These are phyloP conservation scores for Bonia amplexicaulis DNA, from an alignment of 176 grass and related monocot genomes.

Conservation along the genomic window DNA sequence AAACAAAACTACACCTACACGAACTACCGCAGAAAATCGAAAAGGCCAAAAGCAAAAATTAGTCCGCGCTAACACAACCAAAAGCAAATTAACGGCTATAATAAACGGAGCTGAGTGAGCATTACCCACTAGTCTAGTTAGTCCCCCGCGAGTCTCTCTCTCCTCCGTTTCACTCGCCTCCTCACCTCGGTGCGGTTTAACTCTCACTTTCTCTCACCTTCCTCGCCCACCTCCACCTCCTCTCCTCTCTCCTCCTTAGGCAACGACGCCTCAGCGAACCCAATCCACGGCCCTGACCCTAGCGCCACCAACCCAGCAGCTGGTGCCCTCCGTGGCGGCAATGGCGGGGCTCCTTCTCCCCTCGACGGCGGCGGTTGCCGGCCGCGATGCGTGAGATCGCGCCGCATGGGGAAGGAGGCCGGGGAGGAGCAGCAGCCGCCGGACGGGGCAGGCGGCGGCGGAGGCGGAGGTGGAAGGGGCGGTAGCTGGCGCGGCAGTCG, in stretches of 20 bases:
- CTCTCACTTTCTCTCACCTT: constrained; percentile 62
- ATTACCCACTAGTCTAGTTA: no score
- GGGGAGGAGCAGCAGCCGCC: constrained; percentile 27
- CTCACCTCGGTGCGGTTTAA: constrained; percentile 39
- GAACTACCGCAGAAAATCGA: not conserved
- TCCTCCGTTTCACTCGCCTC: constrained; percentile 11
- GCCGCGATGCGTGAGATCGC: constrained; percentile 47
- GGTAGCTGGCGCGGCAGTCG: not conserved
- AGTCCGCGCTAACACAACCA: not conserved
- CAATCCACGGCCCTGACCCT: constrained; percentile 9
- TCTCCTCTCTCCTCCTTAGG: constrained; percentile 38
- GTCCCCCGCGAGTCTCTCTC: not conserved
- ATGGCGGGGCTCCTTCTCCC: constrained; percentile 16
- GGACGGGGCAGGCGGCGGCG: constrained; percentile 10
- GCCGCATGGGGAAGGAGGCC: constrained; percentile 58
- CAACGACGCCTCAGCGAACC: not conserved
- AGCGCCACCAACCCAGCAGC: constrained; percentile 9
- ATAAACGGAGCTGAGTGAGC: not conserved
- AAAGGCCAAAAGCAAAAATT: not conserved
- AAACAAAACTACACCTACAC: not conserved
- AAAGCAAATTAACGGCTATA: not conserved
- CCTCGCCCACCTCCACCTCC: constrained; percentile 30
- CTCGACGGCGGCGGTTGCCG: not conserved
- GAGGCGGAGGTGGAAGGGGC: not conserved
- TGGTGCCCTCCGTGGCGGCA: constrained; percentile 7